Evolutionary conservation across 73 alveolate species (phyloP).

Genomic region (Uronychia setigera): DNA sequence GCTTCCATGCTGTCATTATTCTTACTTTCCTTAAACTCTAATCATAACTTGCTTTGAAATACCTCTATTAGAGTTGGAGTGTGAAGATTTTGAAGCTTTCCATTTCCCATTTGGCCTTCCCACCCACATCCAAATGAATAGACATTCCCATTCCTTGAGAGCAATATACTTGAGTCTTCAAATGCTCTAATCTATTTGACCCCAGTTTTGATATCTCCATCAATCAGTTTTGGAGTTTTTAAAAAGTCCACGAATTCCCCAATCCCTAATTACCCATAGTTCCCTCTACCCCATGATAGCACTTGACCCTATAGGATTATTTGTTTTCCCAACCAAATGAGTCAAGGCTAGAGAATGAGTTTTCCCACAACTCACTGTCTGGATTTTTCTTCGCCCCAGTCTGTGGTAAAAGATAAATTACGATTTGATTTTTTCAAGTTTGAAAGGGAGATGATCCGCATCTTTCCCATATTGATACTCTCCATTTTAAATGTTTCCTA

Average conservation of each 20-base stretch:
- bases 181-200: neutral
- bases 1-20: neutral
- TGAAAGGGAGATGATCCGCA: neutral
- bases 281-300: conserved; percentile 4
- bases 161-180: neutral
- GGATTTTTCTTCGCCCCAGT: neutral
- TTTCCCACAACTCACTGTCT: conserved; percentile 1
- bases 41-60: too few relatives aligned
- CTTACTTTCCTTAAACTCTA: neutral
- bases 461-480: neutral
- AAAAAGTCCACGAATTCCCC: neutral
- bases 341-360: neutral
- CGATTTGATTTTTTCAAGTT: conserved; percentile 1
- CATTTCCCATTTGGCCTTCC: conserved; percentile 8
- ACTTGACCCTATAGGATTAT: neutral
- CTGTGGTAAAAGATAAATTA: neutral
- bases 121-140: conserved; percentile 16
- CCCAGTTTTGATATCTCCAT: too few relatives aligned
- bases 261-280: conserved; percentile 8
- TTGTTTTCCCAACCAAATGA: neutral
- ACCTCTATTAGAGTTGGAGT: neutral
- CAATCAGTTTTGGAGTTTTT: too few relatives aligned
- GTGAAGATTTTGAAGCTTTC: neutral
- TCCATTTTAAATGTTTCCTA: conserved; percentile 1
- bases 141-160: neutral